Conservation (phyloP, 495 filamentous ascomycete genomes). For the Aspergillus sparsus region DNA sequence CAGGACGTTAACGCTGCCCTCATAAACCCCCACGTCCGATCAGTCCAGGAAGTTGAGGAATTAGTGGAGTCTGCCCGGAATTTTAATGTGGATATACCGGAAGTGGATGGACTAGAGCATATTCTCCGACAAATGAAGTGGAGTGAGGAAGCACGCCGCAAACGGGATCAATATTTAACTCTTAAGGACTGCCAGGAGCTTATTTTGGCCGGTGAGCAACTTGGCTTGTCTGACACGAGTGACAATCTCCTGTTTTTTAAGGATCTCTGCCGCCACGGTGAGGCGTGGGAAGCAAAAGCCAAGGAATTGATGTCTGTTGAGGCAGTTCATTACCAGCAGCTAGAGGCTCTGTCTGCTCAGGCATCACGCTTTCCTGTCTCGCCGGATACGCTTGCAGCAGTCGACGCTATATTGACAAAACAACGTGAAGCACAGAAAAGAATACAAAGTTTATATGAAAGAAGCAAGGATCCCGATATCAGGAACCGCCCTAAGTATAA, state of each 20-base stretch:
- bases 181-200: conserved; percentile 77
- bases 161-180: conserved; percentile 60
- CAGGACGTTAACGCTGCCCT: conserved; percentile 70
- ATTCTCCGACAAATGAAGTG: conserved; percentile 85
- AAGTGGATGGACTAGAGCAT: conserved; percentile 80
- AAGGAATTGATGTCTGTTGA: conserved; percentile 91
- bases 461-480: conserved; percentile 71
- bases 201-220: conserved; percentile 70
- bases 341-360: conserved; percentile 83
- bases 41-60: conserved; percentile 79
- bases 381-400: conserved; percentile 72
- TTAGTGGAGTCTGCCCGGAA: conserved; percentile 81
- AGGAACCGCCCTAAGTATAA: conserved; percentile 83
- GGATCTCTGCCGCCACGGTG: conserved; percentile 71
- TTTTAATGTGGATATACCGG: conserved; percentile 93
- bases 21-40: conserved; percentile 56
- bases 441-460: conserved; percentile 76
- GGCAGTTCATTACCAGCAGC: conserved; percentile 85
- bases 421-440: conserved; percentile 92
- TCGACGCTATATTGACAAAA: conserved; percentile 93
- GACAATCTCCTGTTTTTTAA: conserved; percentile 73
- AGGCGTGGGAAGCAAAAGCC: conserved; percentile 91
- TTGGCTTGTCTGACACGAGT: conserved; percentile 75
- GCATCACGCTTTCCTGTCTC: conserved; percentile 79
- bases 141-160: conserved; percentile 74